Evolutionary conservation across 495 filamentous ascomycete species (phyloP).

Genomic region (Neurospora tetraspora): DNA sequence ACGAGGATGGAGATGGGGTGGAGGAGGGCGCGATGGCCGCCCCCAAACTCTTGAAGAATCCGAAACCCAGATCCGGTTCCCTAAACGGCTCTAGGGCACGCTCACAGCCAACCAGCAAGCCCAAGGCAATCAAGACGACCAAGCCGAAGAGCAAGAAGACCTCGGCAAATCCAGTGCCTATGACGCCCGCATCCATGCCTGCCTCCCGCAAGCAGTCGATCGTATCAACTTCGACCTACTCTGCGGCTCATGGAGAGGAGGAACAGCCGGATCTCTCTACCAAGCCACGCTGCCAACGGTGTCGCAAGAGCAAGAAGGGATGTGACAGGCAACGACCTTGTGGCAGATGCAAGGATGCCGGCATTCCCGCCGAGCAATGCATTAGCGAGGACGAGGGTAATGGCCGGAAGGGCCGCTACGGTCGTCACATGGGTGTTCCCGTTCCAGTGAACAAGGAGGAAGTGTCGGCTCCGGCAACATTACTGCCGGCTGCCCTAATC

Average conservation of each 20-base stretch:
- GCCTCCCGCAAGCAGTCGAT: constrained; percentile 72
- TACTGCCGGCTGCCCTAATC: constrained; percentile 32
- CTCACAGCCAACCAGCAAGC: constrained; percentile 20
- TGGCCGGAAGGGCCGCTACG: constrained; percentile 91
- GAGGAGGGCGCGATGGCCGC: constrained; percentile 24
- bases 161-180: constrained; percentile 36
- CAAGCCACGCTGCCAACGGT: constrained; percentile 95
- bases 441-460: constrained; percentile 52
- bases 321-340: constrained; percentile 95
- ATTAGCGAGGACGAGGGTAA: constrained; percentile 96
- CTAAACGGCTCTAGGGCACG: constrained; percentile 21
- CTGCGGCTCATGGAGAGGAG: constrained; percentile 54
- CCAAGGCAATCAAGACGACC: constrained; percentile 32
- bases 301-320: constrained; percentile 98
- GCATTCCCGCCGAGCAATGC: constrained; percentile 82
- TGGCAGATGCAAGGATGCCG: constrained; percentile 89
- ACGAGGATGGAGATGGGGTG: constrained; percentile 48
- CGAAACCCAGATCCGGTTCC: constrained; percentile 30
- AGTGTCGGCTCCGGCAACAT: constrained; percentile 18
- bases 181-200: constrained; percentile 60
- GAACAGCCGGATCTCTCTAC: constrained; percentile 87
- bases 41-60: constrained; percentile 23
- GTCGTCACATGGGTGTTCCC: constrained; percentile 91
- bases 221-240: constrained; percentile 57
- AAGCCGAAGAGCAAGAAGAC: constrained; percentile 53